These are phyloP conservation scores for Aspergillus saccharolyticus DNA, from an alignment of 495 filamentous ascomycete genomes.

Conservation along the genomic window DNA sequence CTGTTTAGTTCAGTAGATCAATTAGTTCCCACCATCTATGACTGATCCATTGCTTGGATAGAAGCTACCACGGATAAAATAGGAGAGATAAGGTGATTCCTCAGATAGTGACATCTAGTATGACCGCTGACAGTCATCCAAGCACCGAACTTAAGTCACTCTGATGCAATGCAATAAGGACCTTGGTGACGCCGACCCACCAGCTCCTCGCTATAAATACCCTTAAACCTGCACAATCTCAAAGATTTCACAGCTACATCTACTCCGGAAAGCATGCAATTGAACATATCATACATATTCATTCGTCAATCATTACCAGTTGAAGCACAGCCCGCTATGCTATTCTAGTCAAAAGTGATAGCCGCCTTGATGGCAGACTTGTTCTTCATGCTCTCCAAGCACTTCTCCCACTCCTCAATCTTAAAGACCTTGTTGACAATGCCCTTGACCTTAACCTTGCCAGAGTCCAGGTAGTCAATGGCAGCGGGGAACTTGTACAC, in stretches of 20 bases:
- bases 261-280: background rate
- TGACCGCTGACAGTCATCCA: background rate
- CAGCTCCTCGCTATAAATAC: background rate
- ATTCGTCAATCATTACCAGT: constrained; percentile 7
- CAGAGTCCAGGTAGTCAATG: constrained; percentile 63
- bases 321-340: background rate
- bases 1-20: background rate
- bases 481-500: constrained; percentile 70
- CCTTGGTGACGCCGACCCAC: background rate
- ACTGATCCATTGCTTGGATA: no score
- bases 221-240: background rate
- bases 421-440: constrained; percentile 51
- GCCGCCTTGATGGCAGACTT: constrained; percentile 69
- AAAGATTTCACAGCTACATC: background rate
- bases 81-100: no score
- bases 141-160: background rate
- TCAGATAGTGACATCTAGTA: no score
- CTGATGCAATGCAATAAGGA: background rate
- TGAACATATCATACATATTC: background rate
- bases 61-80: no score
- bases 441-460: constrained; percentile 55
- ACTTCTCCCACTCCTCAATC: constrained; percentile 43
- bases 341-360: constrained; percentile 57
- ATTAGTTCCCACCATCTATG: no score
- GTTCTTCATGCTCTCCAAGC: constrained; percentile 46